Evolutionary conservation across 768 basidiomycete genomes (phyloP).

Genomic region (Panaeolus cyanescens): DNA sequence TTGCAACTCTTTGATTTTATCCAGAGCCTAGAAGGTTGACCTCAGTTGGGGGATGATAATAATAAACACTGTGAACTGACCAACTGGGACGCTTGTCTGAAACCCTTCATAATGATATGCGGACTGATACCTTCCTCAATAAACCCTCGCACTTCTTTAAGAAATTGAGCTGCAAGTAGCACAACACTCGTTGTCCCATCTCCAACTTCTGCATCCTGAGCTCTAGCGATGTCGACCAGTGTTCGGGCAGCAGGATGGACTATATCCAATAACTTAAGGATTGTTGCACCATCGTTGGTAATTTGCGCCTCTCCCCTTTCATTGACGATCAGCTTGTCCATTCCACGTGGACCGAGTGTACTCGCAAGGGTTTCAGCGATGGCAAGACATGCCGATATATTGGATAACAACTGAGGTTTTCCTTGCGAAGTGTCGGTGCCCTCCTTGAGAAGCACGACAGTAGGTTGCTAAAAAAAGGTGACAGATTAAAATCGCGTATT

Average conservation of each 20-base stretch:
- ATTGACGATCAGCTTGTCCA: conserved; percentile 98
- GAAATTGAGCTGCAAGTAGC: conserved; percentile 87
- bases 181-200: conserved; percentile 98
- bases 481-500: conserved; percentile 2
- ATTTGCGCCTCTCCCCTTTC: conserved; percentile 96
- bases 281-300: conserved; percentile 99
- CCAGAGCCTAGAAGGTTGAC: conserved; percentile 68
- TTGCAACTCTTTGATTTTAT: conserved; percentile 88
- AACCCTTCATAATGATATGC: conserved; percentile 97
- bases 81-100: conserved; percentile 83
- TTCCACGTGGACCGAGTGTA: conserved; percentile 96
- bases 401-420: conserved; percentile 87
- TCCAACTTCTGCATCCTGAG: conserved; percentile 97
- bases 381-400: conserved; percentile 95
- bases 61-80: conserved; percentile 45
- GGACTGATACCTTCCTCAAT: conserved; percentile 98
- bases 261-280: conserved; percentile 95
- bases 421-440: conserved; percentile 97
- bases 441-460: conserved; percentile 93
- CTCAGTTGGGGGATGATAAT: conserved; percentile 9
- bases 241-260: conserved; percentile 97
- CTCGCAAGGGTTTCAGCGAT: conserved; percentile 89
- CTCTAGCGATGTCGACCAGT: conserved; percentile 97
- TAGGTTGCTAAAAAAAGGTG: conserved; percentile 76
- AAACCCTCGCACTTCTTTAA: conserved; percentile 89